Conservation (phyloP, 225 moss, liverwort and hornwort species). For the Pseudisothecium myosuroides region DNA sequence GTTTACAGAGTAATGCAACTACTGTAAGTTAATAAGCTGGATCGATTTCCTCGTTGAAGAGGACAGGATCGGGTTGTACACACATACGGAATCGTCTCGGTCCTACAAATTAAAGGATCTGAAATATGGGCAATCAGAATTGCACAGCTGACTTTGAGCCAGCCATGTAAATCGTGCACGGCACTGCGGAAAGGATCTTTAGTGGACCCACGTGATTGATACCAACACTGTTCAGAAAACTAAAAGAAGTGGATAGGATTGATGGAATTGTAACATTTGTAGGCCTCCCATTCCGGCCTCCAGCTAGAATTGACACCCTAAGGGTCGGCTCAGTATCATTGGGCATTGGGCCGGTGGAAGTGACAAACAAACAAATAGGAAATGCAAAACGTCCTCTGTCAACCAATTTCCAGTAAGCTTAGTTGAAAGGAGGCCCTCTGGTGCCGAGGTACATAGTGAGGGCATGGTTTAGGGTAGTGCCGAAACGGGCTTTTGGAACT, state of each 20-base stretch:
- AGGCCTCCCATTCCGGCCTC: background rate
- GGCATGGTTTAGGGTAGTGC: background rate
- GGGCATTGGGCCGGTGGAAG: background rate
- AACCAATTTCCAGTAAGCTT: background rate
- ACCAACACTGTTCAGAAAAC: background rate
- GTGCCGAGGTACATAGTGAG: background rate
- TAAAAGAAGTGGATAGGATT: background rate
- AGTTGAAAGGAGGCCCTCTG: background rate
- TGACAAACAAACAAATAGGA: background rate
- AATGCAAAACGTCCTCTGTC: background rate
- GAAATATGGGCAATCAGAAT: background rate
- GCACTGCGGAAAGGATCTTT: background rate
- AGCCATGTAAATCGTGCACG: background rate
- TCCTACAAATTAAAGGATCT: background rate
- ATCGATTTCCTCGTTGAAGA: background rate
- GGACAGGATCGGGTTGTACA: background rate
- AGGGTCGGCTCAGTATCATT: background rate
- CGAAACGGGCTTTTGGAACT: background rate
- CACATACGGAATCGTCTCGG: background rate
- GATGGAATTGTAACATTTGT: background rate
- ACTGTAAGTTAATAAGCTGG: background rate
- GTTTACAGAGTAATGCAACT: background rate
- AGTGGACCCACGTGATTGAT: background rate
- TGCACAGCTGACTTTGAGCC: background rate
- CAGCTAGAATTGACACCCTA: background rate